A percentile compares a stretch with the other conserved stretches of the same genome.
phyloP scores from a whole-genome alignment of 2,329 filamentous ascomycete species.

The Microdochium paspali region DNA sequence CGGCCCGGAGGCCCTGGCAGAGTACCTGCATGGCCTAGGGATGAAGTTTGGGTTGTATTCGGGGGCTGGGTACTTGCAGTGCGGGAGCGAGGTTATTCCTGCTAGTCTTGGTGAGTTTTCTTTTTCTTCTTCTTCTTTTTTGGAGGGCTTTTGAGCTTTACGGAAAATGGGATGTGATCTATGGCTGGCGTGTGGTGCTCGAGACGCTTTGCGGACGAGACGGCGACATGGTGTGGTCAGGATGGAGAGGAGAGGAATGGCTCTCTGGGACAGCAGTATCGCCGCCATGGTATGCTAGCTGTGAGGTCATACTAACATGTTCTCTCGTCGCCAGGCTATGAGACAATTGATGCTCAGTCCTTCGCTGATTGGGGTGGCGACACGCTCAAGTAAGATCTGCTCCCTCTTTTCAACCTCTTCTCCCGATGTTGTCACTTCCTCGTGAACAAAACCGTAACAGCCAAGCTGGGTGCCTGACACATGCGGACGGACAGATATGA shows the following conservation, averaged over 20 bases:
- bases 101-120: conserved; percentile 29
- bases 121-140: not conserved
- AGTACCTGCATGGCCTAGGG: conserved; percentile 36
- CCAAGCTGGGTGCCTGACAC: not conserved
- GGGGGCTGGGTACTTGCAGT: conserved; percentile 34
- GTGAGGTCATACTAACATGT: too few relatives aligned
- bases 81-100: conserved; percentile 28
- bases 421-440: not conserved
- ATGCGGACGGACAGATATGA: conserved; percentile 26
- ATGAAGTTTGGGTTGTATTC: conserved; percentile 47
- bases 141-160: not conserved
- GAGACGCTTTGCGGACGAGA: too few relatives aligned
- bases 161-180: too few relatives aligned
- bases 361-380: conserved; percentile 36
- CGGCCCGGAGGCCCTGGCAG: conserved; percentile 35
- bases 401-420: not conserved
- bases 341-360: conserved; percentile 28
- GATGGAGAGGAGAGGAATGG: too few relatives aligned
- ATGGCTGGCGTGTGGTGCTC: too few relatives aligned
- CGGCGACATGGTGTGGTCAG: too few relatives aligned
- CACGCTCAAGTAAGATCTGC: conserved; percentile 36
- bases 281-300: too few relatives aligned
- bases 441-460: not conserved
- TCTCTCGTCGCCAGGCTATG: conserved; percentile 19
- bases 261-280: too few relatives aligned